A percentile compares a stretch with the other conserved stretches of the same genome.
Conservation (phyloP, 139 green algal genomes). For the Chlamydomonas schloesseri region DNA sequence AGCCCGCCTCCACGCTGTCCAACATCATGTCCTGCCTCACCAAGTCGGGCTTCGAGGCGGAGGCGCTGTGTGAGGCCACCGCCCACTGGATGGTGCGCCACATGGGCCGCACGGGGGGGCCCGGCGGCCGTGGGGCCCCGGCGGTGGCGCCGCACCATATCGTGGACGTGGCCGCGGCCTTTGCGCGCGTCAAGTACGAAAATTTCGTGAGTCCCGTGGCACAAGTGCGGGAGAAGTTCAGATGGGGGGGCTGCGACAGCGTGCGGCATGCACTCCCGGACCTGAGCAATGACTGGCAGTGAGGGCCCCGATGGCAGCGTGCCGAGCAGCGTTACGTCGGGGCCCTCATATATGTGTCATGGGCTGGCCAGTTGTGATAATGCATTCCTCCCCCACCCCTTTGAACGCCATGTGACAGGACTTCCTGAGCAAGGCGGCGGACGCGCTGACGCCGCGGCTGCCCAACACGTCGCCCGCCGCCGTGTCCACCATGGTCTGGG, state of each 20-base stretch:
- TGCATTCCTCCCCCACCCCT: too few species aligned
- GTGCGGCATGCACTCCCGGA: too few species aligned
- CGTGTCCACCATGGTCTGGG: conserved; percentile 17
- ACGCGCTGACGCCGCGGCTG: background rate
- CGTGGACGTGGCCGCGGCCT: conserved; percentile 18
- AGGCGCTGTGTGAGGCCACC: conserved; percentile 11
- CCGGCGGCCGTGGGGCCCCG: background rate
- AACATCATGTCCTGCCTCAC: conserved; percentile 23
- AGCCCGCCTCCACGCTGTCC: conserved; percentile 37
- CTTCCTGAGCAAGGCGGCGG: background rate
- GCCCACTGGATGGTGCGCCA: conserved; percentile 25
- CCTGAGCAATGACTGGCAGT: too few species aligned
- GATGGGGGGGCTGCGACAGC: too few species aligned
- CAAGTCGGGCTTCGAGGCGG: conserved; percentile 1
- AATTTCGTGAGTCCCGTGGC: conserved; percentile 28
- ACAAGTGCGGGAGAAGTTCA: too few species aligned
- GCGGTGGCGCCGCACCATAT: conserved; percentile 24
- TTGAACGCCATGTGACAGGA: too few species aligned
- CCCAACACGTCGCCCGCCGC: background rate
- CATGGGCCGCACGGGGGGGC: background rate
- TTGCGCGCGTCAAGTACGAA: conserved; percentile 25
- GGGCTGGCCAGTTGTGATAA: too few species aligned
- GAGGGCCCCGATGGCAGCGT: too few species aligned
- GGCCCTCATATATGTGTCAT: too few species aligned
- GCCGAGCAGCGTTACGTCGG: too few species aligned